These are phyloP conservation scores for Coemansia sp. DNA, from an alignment of 192 early-diverging fungal genomes.

Conservation along the genomic window DNA sequence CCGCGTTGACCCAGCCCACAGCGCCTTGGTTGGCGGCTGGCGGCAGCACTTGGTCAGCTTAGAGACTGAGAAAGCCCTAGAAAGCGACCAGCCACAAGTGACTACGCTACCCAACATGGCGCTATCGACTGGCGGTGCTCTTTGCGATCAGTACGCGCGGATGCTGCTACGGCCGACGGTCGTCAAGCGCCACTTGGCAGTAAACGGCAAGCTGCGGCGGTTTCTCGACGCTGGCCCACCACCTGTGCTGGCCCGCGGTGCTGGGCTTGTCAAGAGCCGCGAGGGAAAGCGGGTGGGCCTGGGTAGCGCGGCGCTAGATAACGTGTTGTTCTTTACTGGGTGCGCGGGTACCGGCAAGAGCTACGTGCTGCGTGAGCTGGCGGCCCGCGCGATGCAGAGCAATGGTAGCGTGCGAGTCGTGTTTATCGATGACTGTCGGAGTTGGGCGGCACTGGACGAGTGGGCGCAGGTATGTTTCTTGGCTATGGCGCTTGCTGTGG, in stretches of 20 bases:
- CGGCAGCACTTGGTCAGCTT: not conserved
- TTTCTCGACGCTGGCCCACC: not conserved
- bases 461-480: not conserved
- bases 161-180: not conserved
- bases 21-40: not conserved
- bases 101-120: not conserved
- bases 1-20: not conserved
- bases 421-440: not conserved
- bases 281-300: no score
- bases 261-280: not conserved
- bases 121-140: not conserved
- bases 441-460: not conserved
- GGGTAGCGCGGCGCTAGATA: not conserved
- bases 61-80: not conserved
- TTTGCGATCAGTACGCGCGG: not conserved
- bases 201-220: not conserved
- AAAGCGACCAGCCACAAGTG: not conserved
- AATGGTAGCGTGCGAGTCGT: slow-evolving; percentile 4
- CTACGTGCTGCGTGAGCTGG: slow-evolving; percentile 10
- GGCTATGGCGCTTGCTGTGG: not conserved
- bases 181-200: not conserved
- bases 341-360: slow-evolving; percentile 12
- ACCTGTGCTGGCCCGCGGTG: not conserved
- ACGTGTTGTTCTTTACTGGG: slow-evolving; percentile 1
- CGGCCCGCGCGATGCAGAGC: not conserved